Conservation (phyloP, 106 monocot genomes). For the Chionographis japonica region DNA sequence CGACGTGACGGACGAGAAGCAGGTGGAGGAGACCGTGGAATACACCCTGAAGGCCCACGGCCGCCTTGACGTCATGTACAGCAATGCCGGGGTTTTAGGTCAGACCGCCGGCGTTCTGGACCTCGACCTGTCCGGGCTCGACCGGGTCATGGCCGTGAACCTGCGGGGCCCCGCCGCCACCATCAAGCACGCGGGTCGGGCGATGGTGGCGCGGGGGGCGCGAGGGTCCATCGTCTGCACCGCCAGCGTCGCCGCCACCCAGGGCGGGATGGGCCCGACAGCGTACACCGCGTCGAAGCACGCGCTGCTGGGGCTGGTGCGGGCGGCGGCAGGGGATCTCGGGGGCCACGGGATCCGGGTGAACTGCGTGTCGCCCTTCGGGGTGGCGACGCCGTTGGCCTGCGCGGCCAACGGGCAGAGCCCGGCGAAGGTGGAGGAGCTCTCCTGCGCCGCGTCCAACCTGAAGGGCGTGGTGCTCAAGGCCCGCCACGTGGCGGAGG, state of each 20-base stretch:
- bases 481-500: constrained; percentile 12
- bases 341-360: constrained; percentile 24
- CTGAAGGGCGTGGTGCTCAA: constrained; percentile 23
- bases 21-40: constrained; percentile 25
- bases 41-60: constrained; percentile 13
- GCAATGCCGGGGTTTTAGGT: constrained; percentile 37
- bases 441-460: not conserved
- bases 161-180: constrained; percentile 18
- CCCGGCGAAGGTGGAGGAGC: not conserved
- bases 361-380: constrained; percentile 28
- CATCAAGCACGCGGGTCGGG: constrained; percentile 39
- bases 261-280: constrained; percentile 16
- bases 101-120: constrained; percentile 10
- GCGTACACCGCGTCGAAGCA: constrained; percentile 43
- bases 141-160: constrained; percentile 32
- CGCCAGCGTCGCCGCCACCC: constrained; percentile 21
- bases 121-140: constrained; percentile 16
- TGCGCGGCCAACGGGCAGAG: not conserved
- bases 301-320: constrained; percentile 36
- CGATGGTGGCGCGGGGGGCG: constrained; percentile 19
- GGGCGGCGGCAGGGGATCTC: constrained; percentile 28
- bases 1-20: constrained; percentile 39
- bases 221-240: constrained; percentile 36
- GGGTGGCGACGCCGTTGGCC: constrained; percentile 17
- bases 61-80: constrained; percentile 33